A percentile compares a stretch with the other conserved stretches of the same genome.
Evolutionary conservation across 164 flowering plant genomes (phyloP).

Genomic region (Vitis rupestris): DNA sequence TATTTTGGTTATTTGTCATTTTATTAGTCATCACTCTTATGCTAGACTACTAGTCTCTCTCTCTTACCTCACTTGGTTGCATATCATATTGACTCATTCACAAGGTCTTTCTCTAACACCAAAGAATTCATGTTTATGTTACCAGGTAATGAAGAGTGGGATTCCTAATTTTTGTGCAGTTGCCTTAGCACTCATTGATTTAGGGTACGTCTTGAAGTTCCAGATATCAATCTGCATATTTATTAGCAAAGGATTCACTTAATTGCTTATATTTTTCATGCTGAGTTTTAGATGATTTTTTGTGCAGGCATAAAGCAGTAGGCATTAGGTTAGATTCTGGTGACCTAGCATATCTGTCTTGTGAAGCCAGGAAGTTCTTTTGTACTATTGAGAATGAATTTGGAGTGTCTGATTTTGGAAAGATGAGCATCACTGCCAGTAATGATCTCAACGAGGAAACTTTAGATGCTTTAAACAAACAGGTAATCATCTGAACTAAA

Average conservation of each 20-base stretch:
- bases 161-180: conserved; percentile 96
- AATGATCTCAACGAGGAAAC: conserved; percentile 99
- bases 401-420: conserved; percentile 71
- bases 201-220: conserved; percentile 66
- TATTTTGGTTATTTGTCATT: background rate
- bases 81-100: background rate
- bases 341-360: conserved; percentile 89
- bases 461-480: conserved; percentile 94
- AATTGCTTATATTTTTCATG: background rate
- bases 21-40: background rate
- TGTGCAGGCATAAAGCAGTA: conserved; percentile 78
- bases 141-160: conserved; percentile 94
- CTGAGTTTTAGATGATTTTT: background rate
- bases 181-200: conserved; percentile 82
- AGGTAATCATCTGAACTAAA: conserved; percentile 43
- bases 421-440: conserved; percentile 83
- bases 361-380: conserved; percentile 82
- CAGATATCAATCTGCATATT: background rate
- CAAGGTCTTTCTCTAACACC: conserved; percentile 4
- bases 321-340: conserved; percentile 99
- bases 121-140: conserved; percentile 11
- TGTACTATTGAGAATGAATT: conserved; percentile 75
- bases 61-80: conserved; percentile 2
- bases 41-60: background rate
- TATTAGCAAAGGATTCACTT: background rate